Conservation (phyloP, 1,139 yeast genomes). For the Suhomyces bolitotheri region DNA sequence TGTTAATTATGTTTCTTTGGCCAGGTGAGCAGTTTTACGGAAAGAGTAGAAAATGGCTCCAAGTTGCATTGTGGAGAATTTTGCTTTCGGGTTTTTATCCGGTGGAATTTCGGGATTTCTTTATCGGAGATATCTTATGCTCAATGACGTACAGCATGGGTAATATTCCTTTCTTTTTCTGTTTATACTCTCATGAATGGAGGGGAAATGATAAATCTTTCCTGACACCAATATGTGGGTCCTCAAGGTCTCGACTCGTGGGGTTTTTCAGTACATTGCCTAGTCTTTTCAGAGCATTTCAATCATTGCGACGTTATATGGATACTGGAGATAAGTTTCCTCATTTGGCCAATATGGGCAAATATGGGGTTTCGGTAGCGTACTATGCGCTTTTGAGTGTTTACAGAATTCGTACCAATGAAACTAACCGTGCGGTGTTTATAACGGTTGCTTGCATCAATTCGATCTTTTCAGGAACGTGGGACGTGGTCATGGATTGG, state of each 20-base stretch:
- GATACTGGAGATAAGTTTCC: conserved; percentile 98
- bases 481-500: conserved; percentile 98
- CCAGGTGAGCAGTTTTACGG: conserved; percentile 60
- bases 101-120: conserved; percentile 92
- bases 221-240: conserved; percentile 59
- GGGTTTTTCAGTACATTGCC: conserved; percentile 87
- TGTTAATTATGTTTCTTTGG: conserved; percentile 52
- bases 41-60: conserved; percentile 70
- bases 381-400: conserved; percentile 78
- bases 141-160: conserved; percentile 87
- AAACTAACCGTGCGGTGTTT: conserved; percentile 53
- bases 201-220: conserved; percentile 30
- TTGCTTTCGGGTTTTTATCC: conserved; percentile 84
- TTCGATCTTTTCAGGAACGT: conserved; percentile 64
- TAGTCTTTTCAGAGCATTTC: conserved; percentile 85
- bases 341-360: conserved; percentile 86
- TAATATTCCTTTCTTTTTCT: conserved; percentile 80
- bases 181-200: conserved; percentile 77
- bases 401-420: conserved; percentile 63
- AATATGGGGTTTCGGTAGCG: conserved; percentile 64
- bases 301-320: conserved; percentile 85
- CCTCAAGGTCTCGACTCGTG: conserved; percentile 70
- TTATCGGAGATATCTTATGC: conserved; percentile 86
- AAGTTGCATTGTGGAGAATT: conserved; percentile 70
- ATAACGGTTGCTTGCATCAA: conserved; percentile 75